phyloP scores from a whole-genome alignment of 2,329 filamentous ascomycete species.

The Fusarium sp. region DNA sequence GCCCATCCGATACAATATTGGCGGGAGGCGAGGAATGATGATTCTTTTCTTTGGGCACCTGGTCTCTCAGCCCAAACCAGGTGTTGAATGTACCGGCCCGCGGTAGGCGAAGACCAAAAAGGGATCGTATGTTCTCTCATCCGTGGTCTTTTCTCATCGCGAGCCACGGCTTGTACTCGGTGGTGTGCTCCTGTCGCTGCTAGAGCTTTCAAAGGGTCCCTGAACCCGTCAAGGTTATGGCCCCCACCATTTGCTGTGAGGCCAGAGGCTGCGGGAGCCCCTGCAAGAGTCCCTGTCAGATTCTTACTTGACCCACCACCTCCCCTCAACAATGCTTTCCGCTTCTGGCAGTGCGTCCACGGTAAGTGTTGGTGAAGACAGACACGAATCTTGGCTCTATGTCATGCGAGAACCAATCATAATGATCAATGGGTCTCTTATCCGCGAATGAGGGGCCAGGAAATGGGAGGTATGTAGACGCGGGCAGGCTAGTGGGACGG shows the following conservation, averaged over 20 bases:
- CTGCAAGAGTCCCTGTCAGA: slow-evolving; percentile 38
- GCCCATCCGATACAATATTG: slow-evolving; percentile 13
- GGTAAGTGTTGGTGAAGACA: slow-evolving; percentile 13
- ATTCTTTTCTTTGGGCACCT: slow-evolving; percentile 20
- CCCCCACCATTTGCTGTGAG: slow-evolving; percentile 46
- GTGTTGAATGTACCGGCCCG: slow-evolving; percentile 22
- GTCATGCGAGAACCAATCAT: slow-evolving; percentile 42
- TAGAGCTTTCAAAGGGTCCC: slow-evolving; percentile 34
- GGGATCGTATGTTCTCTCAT: slow-evolving; percentile 46
- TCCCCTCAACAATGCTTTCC: slow-evolving; percentile 41
- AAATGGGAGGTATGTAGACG: background rate
- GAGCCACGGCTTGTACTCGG: slow-evolving; percentile 29
- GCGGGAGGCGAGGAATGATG: slow-evolving; percentile 4
- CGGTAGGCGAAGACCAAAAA: slow-evolving; percentile 31
- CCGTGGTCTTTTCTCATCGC: slow-evolving; percentile 14
- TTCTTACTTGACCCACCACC: slow-evolving; percentile 41
- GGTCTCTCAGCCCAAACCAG: slow-evolving; percentile 28
- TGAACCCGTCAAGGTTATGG: slow-evolving; percentile 43
- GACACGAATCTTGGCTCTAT: slow-evolving; percentile 29
- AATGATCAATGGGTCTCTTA: slow-evolving; percentile 23
- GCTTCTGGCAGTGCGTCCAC: slow-evolving; percentile 37
- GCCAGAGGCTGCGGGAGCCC: slow-evolving; percentile 34
- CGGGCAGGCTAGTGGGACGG: slow-evolving; percentile 50
- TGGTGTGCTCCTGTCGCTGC: slow-evolving; percentile 33
- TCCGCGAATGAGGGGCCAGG: slow-evolving; percentile 23